Evolutionary conservation across 768 basidiomycete species (phyloP).

Genomic region (Vararia minispora): DNA sequence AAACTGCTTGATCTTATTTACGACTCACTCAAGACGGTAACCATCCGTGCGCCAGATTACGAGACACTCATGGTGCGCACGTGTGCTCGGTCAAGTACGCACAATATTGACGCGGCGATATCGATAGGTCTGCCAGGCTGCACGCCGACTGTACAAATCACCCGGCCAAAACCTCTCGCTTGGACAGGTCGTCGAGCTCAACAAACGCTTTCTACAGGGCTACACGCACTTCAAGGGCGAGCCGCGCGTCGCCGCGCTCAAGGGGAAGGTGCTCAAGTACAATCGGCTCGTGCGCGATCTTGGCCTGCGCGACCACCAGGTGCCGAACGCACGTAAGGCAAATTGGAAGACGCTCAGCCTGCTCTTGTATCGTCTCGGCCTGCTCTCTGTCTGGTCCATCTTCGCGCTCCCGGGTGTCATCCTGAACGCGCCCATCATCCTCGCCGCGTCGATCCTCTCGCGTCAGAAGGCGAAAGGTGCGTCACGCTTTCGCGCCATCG

Average conservation of each 20-base stretch:
- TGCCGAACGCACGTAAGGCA: slow-evolving; percentile 76
- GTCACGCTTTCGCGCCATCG: neutral
- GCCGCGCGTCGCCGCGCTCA: slow-evolving; percentile 70
- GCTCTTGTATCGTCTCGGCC: slow-evolving; percentile 66
- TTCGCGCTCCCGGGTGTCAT: slow-evolving; percentile 86
- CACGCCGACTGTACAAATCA: slow-evolving; percentile 82
- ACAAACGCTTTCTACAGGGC: slow-evolving; percentile 84
- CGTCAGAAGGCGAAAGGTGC: slow-evolving; percentile 78
- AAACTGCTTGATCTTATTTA: slow-evolving; percentile 88
- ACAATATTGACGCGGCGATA: too few species aligned
- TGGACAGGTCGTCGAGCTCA: slow-evolving; percentile 91
- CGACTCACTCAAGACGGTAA: slow-evolving; percentile 90
- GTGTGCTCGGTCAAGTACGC: too few species aligned
- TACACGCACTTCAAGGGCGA: slow-evolving; percentile 89
- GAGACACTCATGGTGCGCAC: slow-evolving; percentile 93
- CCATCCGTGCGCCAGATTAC: slow-evolving; percentile 90
- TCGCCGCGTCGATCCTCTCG: slow-evolving; percentile 83
- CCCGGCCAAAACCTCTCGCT: slow-evolving; percentile 89
- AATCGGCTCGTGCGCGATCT: slow-evolving; percentile 81
- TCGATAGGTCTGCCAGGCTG: slow-evolving; percentile 95
- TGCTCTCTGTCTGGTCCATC: slow-evolving; percentile 70
- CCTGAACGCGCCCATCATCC: slow-evolving; percentile 87
- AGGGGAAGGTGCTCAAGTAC: slow-evolving; percentile 74
- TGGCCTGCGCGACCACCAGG: slow-evolving; percentile 90
- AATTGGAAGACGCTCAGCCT: slow-evolving; percentile 79